Base-by-base conservation (phyloP, 768 basidiomycete species). In the Leccinellum albellum region DNA sequence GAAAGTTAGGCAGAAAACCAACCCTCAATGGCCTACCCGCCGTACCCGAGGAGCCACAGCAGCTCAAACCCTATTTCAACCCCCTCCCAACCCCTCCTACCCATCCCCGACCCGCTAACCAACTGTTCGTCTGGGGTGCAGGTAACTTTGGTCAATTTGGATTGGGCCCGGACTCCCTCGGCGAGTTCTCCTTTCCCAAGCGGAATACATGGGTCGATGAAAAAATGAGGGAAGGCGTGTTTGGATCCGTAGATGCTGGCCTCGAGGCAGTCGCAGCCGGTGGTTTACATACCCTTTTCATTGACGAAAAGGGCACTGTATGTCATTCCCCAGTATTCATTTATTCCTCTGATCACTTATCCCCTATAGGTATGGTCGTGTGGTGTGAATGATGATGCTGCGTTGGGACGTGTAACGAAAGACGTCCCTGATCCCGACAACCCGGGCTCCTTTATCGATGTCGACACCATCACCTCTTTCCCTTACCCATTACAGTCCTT, bases 131-230 rank as follows among this genome's bases (percentile, higher is more conserved):
- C 8, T 98, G 91, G 83, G 96, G 96, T 7, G 86, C 88, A 12
- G 94, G 94, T 26, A 94, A 96, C 72, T 93, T 94, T 75, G 95
- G 94, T 29, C 95, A 98, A 72, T 89, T 97, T 66, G 97, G 95
- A 31, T 83, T 96, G 77, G 96, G 96, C 35, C 84, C 85, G 4
- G 83, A 86, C 61, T 68, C 75, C 50, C 75, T 93, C 31, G 84
- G 78, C 56, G 92, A 96, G 71, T 79, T 88, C 55, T 74, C 79
- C 53, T 87, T 86, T 61, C 94, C 94, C 9, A 87, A 82, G 65
- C 81, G 86, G 55, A 94, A 91, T 69, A 59, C 72, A 0, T 91
- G 88, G 87, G 80, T 91, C 23, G 87, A 93, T 63, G 76, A 85
- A 65, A 82, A 87, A 71, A 90, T 93, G 14, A 75, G 81, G 56